A percentile compares a stretch with the other conserved stretches of the same genome.
These are phyloP conservation scores for Phytophthora citrophthora DNA, from an alignment of 352 stramenopile species.

Conservation along the genomic window DNA sequence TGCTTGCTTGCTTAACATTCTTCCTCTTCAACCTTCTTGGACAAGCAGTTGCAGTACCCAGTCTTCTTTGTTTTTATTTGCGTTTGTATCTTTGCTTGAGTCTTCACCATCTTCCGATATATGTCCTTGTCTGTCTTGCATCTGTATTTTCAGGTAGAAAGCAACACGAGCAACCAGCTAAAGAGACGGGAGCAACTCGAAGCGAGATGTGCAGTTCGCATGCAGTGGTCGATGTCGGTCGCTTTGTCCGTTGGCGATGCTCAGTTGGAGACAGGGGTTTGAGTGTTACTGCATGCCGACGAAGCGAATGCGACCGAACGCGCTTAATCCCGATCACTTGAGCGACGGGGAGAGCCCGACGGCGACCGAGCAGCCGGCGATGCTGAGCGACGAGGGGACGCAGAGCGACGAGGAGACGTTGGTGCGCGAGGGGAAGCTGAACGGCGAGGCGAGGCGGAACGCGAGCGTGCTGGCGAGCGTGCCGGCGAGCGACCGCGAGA, in stretches of 20 bases:
- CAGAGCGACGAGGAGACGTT: conserved; percentile 25
- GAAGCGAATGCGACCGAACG: conserved; percentile 7
- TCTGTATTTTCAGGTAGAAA: conserved; percentile 26
- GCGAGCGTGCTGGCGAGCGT: conserved; percentile 38
- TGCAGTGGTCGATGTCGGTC: conserved; percentile 19
- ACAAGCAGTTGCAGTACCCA: conserved; percentile 43
- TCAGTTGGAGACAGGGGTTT: conserved; percentile 14
- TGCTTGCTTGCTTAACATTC: conserved; percentile 17
- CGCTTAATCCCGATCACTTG: conserved; percentile 46
- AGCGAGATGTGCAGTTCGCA: conserved; percentile 33
- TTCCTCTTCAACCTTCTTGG: conserved; percentile 42
- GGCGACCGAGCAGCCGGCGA: conserved; percentile 56
- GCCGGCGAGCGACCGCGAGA: conserved; percentile 52
- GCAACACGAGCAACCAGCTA: conserved; percentile 19
- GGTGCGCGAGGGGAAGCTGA: conserved; percentile 31
- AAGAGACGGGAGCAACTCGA: conserved; percentile 19
- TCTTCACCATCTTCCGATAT: conserved; percentile 39
- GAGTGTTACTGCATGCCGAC: conserved; percentile 11
- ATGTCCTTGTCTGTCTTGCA: conserved; percentile 31
- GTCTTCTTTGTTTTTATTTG: conserved; percentile 54
- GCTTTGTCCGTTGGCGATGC: conserved; percentile 7
- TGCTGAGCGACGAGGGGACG: conserved; percentile 34
- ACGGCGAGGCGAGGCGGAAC: conserved; percentile 40
- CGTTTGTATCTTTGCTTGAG: conserved; percentile 46
- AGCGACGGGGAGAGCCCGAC: conserved; percentile 54